These are phyloP conservation scores for Candida pseudoviswanathii DNA, from an alignment of 1,139 yeast genomes.

Conservation along the genomic window DNA sequence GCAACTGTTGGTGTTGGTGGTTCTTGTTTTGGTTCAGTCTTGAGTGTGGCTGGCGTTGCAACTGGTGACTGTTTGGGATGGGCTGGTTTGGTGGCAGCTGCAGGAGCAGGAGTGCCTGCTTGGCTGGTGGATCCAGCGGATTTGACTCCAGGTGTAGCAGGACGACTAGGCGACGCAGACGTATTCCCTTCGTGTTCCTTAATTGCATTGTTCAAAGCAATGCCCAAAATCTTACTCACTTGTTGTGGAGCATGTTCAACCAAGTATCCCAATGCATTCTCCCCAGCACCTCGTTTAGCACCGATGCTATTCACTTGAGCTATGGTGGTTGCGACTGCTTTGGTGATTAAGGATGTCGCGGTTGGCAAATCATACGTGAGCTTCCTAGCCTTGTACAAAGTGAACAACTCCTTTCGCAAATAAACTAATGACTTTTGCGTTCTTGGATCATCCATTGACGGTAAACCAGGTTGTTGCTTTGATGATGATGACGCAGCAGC, in stretches of 20 bases:
- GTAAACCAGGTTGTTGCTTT: constrained; percentile 8
- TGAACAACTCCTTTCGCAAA: constrained; percentile 70
- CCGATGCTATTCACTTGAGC: constrained; percentile 90
- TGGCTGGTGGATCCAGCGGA: background rate
- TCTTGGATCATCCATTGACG: constrained; percentile 56
- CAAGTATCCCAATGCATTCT: constrained; percentile 76
- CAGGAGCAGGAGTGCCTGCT: background rate
- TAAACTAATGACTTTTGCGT: constrained; percentile 57
- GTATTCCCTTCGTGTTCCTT: constrained; percentile 48
- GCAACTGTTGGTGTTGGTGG: constrained; percentile 4
- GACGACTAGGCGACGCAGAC: constrained; percentile 27
- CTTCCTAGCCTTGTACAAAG: constrained; percentile 68
- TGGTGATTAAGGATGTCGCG: constrained; percentile 81
- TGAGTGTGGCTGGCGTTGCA: no score
- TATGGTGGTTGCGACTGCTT: constrained; percentile 89
- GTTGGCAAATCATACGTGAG: constrained; percentile 67
- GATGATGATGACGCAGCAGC: constrained; percentile 1
- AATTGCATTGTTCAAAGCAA: constrained; percentile 80
- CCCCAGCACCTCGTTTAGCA: constrained; percentile 78
- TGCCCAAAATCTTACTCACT: constrained; percentile 77
- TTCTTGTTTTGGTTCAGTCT: no score
- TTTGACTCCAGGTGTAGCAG: constrained; percentile 28
- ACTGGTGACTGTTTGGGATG: no score
- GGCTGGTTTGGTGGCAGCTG: background rate
- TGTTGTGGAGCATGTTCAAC: constrained; percentile 90